Conservation (phyloP, 78 protist genomes). For the Mastigamoeba balamuthi region DNA sequence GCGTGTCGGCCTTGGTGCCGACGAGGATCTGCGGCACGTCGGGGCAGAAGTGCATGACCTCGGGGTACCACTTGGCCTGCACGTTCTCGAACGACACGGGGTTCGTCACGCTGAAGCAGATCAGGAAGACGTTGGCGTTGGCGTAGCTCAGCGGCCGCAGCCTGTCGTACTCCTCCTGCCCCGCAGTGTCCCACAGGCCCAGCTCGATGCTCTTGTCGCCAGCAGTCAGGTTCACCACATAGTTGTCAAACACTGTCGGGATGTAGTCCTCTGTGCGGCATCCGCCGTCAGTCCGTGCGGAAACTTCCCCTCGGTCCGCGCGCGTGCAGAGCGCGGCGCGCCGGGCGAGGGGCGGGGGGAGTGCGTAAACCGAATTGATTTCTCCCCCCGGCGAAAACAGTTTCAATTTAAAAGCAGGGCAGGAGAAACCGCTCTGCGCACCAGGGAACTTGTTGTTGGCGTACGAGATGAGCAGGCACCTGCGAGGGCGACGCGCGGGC, state of each 20-base stretch:
- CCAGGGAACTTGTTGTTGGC: constrained; percentile 71
- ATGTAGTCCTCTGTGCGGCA: constrained; percentile 63
- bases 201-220: constrained; percentile 81
- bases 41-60: constrained; percentile 80
- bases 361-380: no score
- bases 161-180: constrained; percentile 69
- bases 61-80: constrained; percentile 74
- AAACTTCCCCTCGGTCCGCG: no score
- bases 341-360: no score
- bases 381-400: no score
- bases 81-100: constrained; percentile 82
- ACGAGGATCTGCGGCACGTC: constrained; percentile 77
- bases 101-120: constrained; percentile 69
- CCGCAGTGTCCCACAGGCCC: constrained; percentile 89
- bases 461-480: constrained; percentile 56
- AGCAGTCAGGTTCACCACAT: constrained; percentile 74
- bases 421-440: no score
- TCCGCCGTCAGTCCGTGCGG: no score
- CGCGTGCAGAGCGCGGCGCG: no score
- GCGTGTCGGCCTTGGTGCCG: constrained; percentile 80
- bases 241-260: constrained; percentile 85
- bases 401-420: no score
- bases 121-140: constrained; percentile 77
- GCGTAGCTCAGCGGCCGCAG: constrained; percentile 78
- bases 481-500: constrained; percentile 9